Evolutionary conservation across 345 rosid genomes (phyloP), one percentile per base, ranked within the genome.

Genomic region (Dipteronia sinensis): DNA sequence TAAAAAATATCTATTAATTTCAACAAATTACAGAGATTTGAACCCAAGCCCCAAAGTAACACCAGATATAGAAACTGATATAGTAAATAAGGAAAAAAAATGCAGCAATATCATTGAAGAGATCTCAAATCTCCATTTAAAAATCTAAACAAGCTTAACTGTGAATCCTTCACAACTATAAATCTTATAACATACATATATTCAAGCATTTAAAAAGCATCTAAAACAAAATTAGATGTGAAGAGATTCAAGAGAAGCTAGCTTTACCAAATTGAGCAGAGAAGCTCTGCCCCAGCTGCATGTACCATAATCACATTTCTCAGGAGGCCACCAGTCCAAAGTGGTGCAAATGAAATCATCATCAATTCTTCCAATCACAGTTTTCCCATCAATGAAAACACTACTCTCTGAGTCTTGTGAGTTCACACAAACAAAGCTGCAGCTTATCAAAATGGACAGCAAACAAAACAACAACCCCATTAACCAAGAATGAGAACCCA

Each of bases 281-380:
- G 97, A 93, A 78, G 98, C 92, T 73, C 80, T 89, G 72, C 76
- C 93, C 99, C 99, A 96, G 76, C 88, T 85, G 80, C 99, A 96
- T 73, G 89, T 89, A 20, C 93, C 98, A 77, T 96, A 96, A 80
- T 92, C 97, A 80, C 99, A 96, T 88, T 96, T 96, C 86, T 94
- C 89, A 58, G 98, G 97, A 65, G 99, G 98, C 99, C 98, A 96
- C 99, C 99, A 96, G 77, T 96, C 99, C 79, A 96, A 76, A 64
- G 98, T 96, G 70, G 98, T 98, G 73, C 99, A 94, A 68, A 96
- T 80, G 80, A 91, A 96, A 86, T 94, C 94, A 47, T 92, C 93
- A 69, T 94, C 99, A 68, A 81, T 86, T 81, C 59, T 83, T 66
- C 89, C 99, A 80, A 91, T 89, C 85, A 89, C 83, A 70, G 79